Base-by-base conservation (phyloP, 2,329 filamentous ascomycete genomes). In the Hypoxylon sp. region DNA sequence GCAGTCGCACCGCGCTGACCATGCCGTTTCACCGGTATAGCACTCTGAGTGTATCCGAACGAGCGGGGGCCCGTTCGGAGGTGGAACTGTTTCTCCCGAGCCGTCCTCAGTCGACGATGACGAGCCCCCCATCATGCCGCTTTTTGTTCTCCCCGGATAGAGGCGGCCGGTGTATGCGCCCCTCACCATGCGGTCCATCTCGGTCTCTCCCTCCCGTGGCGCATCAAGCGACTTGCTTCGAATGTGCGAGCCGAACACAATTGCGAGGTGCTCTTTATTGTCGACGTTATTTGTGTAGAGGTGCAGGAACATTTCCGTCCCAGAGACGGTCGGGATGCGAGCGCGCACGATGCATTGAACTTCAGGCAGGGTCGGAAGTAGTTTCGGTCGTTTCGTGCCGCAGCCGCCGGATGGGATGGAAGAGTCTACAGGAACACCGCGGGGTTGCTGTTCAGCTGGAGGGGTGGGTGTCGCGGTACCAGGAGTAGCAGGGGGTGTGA, bases 31-130 rank as follows among this genome's bases (percentile, higher is more conserved):
- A 65, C 96, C 96, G 0, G 96, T 99, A 80, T 99, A 99, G 82
- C 96, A 99, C 81, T 99, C 96, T 2, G 93, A 97, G 80, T 99
- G 96, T 77, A 99, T 99, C 63, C 96, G 88, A 51, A 99, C 95
- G 42, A 99, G 84, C 0, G 96, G 93, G 0, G 91, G 80, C 2
- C 76, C 76, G 15, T 35, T 57, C 3, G 70, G 61, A 24, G 32
- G 51, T 2, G 62, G 15, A 5, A 59, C 65, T 19, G 46, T 57
- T 2, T 54, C 17, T 6, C 62, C 67, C 8, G 70, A 31, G 3
- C 71, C 71, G 42, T 60, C 55, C 69, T 64, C 46, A 1, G 50
- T 57, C 50, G 73, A 69, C 1, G 72, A 71, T 8, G 72, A 71
- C 8, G 73, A 78, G 72, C 77, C 81, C 75, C 72, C 83, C 71